Evolutionary conservation across 371 early-diverging fungal genomes (phyloP), one percentile per base, ranked within the genome.

Genomic region (Syncephalastrum monosporum): DNA sequence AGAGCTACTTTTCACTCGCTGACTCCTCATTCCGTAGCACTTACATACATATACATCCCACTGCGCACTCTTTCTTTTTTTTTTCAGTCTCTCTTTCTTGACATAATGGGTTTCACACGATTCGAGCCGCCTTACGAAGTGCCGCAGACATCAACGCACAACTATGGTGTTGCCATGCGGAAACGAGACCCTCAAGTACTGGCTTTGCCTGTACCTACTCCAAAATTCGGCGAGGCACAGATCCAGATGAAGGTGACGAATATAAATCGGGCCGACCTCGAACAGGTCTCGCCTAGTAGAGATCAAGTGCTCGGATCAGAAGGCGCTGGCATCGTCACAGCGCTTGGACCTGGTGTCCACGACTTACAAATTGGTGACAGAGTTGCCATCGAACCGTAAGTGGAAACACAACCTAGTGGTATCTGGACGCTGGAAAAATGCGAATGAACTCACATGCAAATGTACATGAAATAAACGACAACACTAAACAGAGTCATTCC

Each of bases 351-450:
- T 1, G 10, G 19, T 56, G 38, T 23, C 6, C 49, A 47, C n/a
- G 49, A 25, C 7, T 25, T 56, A n/a, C 41, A 49, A 21, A 38
- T 56, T 19, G 56, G 56, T 8, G 56, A 56, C 42, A 47, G 56
- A n/a, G 56, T 56, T 14, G 56, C 24, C 8, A 49, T 56, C 33
- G 56, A 56, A 49, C 49, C 56, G 56, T 56, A 56, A 42, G 49
- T 41, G 6, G 1, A 33, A 12, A 33, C 33, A 33, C 38, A 10
- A 33, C 38, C 38, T 33, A 33, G 38, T 33, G 12, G 1, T 5
- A 33, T 10, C 12, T 33, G 38, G 8, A 5, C 5, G 2, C 3
- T 6, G 12, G 8, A 33, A 33, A 33, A 33, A 10, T 33, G 8
- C 38, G 10, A 15, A 15, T 17, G 14, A 3, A 7, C n/a, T 12